phyloP scores from a whole-genome alignment of 2,329 filamentous ascomycete species.

The Rhynchosporium secalis region DNA sequence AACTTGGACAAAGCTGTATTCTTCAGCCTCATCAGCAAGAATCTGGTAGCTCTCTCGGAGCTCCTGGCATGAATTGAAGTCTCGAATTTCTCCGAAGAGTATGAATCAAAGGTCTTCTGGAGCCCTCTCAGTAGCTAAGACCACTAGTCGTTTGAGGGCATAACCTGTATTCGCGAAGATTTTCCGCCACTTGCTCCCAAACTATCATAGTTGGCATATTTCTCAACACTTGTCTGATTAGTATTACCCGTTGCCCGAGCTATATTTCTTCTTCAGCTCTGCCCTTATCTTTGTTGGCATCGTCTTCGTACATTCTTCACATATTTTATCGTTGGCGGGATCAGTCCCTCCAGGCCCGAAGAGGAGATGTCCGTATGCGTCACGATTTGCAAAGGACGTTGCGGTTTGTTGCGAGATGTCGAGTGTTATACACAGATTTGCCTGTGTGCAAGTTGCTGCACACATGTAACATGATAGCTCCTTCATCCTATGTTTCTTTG shows the following conservation, averaged over 20 bases:
- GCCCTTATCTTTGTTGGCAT: conserved; percentile 24
- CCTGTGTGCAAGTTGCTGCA: too few relatives aligned
- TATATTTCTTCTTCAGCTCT: conserved; percentile 21
- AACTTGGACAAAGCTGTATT: neutral
- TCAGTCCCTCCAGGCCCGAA: conserved; percentile 38
- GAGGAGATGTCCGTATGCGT: conserved; percentile 33
- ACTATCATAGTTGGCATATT: conserved; percentile 31
- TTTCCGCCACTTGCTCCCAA: conserved; percentile 21
- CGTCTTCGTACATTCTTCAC: conserved; percentile 28
- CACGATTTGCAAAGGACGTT: conserved; percentile 35
- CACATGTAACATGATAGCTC: too few relatives aligned
- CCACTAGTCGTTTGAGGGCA: too few relatives aligned
- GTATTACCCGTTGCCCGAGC: conserved; percentile 13
- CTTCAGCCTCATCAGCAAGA: neutral
- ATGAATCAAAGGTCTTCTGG: conserved; percentile 16
- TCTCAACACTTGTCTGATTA: conserved; percentile 20
- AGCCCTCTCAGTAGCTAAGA: neutral
- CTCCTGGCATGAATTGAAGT: conserved; percentile 14
- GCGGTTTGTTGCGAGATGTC: conserved; percentile 28
- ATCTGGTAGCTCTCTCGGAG: conserved; percentile 15
- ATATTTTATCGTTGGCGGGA: conserved; percentile 19
- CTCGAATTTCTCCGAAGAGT: conserved; percentile 11
- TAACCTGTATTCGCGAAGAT: conserved; percentile 24
- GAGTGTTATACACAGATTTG: too few relatives aligned
- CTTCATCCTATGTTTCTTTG: too few relatives aligned